Evolutionary conservation across 139 green algal species (phyloP).

Genomic region (Tetraselmis striata): DNA sequence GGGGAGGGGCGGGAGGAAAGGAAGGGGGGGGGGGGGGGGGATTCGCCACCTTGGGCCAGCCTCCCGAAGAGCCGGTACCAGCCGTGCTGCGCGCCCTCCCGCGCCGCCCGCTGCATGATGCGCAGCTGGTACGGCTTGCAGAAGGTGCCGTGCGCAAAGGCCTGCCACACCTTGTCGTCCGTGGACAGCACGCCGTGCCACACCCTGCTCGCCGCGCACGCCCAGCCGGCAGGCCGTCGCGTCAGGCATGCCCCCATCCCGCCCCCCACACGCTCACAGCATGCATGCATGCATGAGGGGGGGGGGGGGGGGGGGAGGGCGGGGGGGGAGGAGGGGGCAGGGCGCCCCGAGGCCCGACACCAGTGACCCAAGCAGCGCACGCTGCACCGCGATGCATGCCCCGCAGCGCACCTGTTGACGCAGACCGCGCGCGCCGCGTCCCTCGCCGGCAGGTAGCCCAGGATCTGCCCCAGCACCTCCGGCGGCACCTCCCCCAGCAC

Average conservation of each 20-base stretch:
- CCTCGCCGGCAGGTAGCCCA: not conserved
- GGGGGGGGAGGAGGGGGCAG: not conserved
- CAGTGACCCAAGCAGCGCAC: not conserved
- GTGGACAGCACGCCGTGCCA: not conserved
- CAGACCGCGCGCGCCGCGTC: not conserved
- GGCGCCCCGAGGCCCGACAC: not conserved
- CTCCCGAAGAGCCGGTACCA: not conserved
- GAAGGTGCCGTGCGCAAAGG: not conserved
- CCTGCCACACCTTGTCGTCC: not conserved
- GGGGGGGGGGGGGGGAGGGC: not conserved
- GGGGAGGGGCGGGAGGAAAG: too few relatives aligned
- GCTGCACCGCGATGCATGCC: not conserved
- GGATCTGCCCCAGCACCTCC: not conserved
- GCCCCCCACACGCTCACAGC: too few relatives aligned
- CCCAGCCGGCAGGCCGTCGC: too few relatives aligned
- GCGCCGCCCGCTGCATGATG: not conserved
- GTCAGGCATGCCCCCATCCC: too few relatives aligned
- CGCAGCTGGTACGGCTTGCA: not conserved
- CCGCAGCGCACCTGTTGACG: not conserved
- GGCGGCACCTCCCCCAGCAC: not conserved
- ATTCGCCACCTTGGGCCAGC: not conserved
- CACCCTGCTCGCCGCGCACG: too few relatives aligned
- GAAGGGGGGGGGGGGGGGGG: too few relatives aligned
- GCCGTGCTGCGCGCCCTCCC: not conserved
- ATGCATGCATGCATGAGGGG: not conserved